Evolutionary conservation across 1,284 basidiomycete species (phyloP).

Genomic region (Irpex sp.): DNA sequence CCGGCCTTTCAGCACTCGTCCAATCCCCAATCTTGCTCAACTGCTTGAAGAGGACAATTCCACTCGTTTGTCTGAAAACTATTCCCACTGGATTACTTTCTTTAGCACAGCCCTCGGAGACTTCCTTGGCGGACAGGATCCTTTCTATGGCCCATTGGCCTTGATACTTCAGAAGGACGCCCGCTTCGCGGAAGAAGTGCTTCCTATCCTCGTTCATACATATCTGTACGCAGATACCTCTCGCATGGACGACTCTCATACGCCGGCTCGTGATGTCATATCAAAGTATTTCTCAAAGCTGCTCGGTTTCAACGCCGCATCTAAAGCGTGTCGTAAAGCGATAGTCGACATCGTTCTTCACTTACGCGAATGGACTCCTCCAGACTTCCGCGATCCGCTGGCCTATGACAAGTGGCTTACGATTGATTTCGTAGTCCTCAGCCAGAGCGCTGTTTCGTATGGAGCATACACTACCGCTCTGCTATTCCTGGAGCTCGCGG

Average conservation of each 20-base stretch:
- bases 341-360: slow-evolving; percentile 82
- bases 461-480: slow-evolving; percentile 87
- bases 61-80: slow-evolving; percentile 41
- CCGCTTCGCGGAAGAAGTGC: slow-evolving; percentile 59
- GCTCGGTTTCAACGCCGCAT: slow-evolving; percentile 41
- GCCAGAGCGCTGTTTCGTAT: slow-evolving; percentile 71
- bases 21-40: slow-evolving; percentile 33
- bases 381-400: slow-evolving; percentile 45
- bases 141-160: slow-evolving; percentile 69
- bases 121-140: slow-evolving; percentile 47
- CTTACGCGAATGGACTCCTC: slow-evolving; percentile 64
- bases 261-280: slow-evolving; percentile 32
- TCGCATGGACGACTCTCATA: slow-evolving; percentile 9
- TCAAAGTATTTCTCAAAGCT: slow-evolving; percentile 66
- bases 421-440: slow-evolving; percentile 74
- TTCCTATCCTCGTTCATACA: slow-evolving; percentile 77
- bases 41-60: slow-evolving; percentile 35
- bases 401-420: slow-evolving; percentile 81
- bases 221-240: slow-evolving; percentile 46
- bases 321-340: slow-evolving; percentile 49
- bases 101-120: slow-evolving; percentile 63
- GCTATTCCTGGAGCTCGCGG: slow-evolving; percentile 83
- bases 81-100: slow-evolving; percentile 62
- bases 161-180: slow-evolving; percentile 54
- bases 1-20: slow-evolving; percentile 26